Evolutionary conservation across 805 yeast genomes (phyloP).

Genomic region (Candida coleopterorum): DNA sequence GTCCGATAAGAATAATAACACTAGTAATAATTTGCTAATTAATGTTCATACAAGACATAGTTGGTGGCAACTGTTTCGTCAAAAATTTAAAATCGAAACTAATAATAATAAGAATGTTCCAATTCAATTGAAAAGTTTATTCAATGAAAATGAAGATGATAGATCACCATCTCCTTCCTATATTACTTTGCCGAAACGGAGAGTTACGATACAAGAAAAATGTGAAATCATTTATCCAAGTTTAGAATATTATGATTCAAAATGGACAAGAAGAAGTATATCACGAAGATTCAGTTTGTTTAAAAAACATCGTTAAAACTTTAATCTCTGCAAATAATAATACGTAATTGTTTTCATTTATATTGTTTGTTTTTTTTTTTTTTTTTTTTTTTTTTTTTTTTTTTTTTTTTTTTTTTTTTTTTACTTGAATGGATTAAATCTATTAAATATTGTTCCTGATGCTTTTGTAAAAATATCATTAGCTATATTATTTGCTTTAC

Average conservation of each 20-base stretch:
- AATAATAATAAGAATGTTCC: too few relatives aligned
- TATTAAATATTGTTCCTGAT: constrained; percentile 40
- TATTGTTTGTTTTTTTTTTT: too few relatives aligned
- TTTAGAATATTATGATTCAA: neutral
- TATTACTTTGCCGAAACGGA: neutral
- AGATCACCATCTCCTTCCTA: neutral
- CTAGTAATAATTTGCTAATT: too few relatives aligned
- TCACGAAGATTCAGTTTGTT: constrained; percentile 7
- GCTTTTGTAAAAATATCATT: constrained; percentile 51
- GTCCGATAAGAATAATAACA: neutral
- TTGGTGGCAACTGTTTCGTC: too few relatives aligned
- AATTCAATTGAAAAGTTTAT: neutral
- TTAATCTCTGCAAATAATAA: neutral
- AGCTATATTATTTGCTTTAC: constrained; percentile 72
- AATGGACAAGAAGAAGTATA: constrained; percentile 1
- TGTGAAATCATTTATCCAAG: constrained; percentile 6
- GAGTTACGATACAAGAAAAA: constrained; percentile 4
- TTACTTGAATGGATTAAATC: constrained; percentile 40
- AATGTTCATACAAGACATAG: too few relatives aligned
- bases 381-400: too few relatives aligned
- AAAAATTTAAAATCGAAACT: too few relatives aligned
- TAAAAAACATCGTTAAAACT: neutral
- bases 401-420: too few relatives aligned
- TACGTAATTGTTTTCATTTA: too few relatives aligned
- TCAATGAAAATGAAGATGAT: neutral